Percentiles rank a stretch among this genome's conserved stretches.
These are phyloP conservation scores for Microbotryum intermedium DNA, from an alignment of 1,284 basidiomycete genomes.

Conservation along the genomic window DNA sequence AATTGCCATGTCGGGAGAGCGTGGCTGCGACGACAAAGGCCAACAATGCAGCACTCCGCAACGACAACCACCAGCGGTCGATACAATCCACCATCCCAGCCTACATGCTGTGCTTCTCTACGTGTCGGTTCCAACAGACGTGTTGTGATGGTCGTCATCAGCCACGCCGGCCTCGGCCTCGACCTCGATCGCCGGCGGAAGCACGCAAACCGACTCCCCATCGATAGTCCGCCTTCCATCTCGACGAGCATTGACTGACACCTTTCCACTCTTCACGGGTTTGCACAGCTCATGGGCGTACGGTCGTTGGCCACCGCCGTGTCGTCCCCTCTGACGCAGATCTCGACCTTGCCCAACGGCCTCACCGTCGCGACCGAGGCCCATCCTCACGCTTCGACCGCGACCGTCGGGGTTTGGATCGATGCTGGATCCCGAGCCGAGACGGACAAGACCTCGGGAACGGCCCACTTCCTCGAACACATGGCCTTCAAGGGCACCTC, in stretches of 20 bases:
- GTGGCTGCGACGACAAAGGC: neutral
- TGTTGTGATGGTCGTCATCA: neutral
- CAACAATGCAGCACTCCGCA: neutral
- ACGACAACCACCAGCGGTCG: too few relatives aligned
- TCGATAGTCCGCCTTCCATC: neutral
- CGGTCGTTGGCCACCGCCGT: constrained; percentile 53
- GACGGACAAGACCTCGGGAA: constrained; percentile 86
- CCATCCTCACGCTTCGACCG: constrained; percentile 88
- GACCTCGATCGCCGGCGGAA: neutral
- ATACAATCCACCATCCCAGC: too few relatives aligned
- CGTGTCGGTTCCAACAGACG: too few relatives aligned
- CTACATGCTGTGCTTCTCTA: too few relatives aligned
- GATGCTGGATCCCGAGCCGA: constrained; percentile 96
- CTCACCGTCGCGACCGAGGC: constrained; percentile 69
- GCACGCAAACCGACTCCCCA: too few relatives aligned
- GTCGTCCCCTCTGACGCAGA: constrained; percentile 67
- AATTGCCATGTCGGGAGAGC: neutral
- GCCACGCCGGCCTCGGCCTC: neutral
- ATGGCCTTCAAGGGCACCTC: constrained; percentile 81
- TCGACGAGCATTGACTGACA: neutral
- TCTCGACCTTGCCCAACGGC: constrained; percentile 82
- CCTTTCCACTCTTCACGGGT: neutral
- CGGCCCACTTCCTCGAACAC: constrained; percentile 97
- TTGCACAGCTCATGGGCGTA: constrained; percentile 5
- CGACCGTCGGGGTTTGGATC: constrained; percentile 98